Conservation (phyloP, 2,329 filamentous ascomycete species). For the Lachnellula arida region DNA sequence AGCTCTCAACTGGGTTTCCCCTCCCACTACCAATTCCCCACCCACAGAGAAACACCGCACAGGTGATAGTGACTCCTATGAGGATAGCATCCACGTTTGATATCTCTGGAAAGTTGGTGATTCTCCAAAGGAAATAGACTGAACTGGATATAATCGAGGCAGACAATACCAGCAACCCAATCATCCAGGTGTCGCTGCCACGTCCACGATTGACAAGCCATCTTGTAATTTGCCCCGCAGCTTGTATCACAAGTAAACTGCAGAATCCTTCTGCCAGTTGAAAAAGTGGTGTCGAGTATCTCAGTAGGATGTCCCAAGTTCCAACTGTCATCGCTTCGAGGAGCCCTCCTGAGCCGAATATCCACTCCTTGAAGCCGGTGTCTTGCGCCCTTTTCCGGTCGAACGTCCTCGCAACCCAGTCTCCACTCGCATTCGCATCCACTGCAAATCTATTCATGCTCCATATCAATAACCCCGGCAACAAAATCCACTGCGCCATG, state of each 20-base stretch:
- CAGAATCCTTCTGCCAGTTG: constrained; percentile 96
- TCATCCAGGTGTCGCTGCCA: constrained; percentile 90
- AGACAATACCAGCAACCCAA: constrained; percentile 79
- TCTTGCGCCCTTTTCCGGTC: constrained; percentile 59
- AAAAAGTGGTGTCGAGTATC: constrained; percentile 90
- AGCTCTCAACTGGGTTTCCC: constrained; percentile 93
- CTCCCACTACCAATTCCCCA: constrained; percentile 93
- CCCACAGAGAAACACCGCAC: constrained; percentile 84
- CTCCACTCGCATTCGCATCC: constrained; percentile 65
- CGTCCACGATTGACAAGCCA: constrained; percentile 92
- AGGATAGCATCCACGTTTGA: constrained; percentile 87
- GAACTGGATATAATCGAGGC: constrained; percentile 90
- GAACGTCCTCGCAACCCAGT: constrained; percentile 80
- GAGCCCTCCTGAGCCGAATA: constrained; percentile 81
- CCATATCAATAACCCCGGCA: constrained; percentile 88
- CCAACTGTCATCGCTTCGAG: constrained; percentile 77
- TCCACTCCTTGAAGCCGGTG: constrained; percentile 72
- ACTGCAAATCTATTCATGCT: constrained; percentile 92
- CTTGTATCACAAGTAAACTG: constrained; percentile 91
- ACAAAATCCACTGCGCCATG: constrained; percentile 78
- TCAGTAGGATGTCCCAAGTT: constrained; percentile 80
- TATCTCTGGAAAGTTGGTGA: constrained; percentile 89
- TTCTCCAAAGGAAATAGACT: constrained; percentile 93
- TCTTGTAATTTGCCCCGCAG: constrained; percentile 86
- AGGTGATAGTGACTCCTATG: constrained; percentile 89